A percentile compares a stretch with the other conserved stretches of the same genome.
phyloP scores from a whole-genome alignment of 495 filamentous ascomycete genomes.

The Penicillium canariense region DNA sequence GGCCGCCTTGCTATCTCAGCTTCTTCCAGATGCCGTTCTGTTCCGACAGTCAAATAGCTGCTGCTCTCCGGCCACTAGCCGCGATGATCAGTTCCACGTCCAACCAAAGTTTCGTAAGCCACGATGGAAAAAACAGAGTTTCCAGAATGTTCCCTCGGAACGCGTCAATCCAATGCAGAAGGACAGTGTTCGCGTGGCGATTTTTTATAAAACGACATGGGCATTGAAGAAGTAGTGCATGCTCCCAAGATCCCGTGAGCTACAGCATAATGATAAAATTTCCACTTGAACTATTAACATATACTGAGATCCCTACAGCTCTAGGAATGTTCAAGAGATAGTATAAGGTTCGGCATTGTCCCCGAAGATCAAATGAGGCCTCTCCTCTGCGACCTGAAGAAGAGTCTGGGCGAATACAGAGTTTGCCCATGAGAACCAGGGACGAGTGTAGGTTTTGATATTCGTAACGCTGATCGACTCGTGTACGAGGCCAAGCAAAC shows the following conservation, averaged over 20 bases:
- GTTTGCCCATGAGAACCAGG: slow-evolving; percentile 98
- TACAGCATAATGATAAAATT: too few relatives aligned
- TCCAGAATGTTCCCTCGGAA: too few relatives aligned
- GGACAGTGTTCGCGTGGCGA: too few relatives aligned
- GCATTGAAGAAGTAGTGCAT: not conserved
- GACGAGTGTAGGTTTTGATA: slow-evolving; percentile 71
- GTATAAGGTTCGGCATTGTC: slow-evolving; percentile 45
- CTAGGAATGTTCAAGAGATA: slow-evolving; percentile 10
- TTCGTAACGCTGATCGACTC: slow-evolving; percentile 87
- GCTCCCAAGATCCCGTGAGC: not conserved
- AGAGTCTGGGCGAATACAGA: slow-evolving; percentile 95
- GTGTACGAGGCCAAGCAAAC: slow-evolving; percentile 78
- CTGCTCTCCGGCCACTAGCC: too few relatives aligned
- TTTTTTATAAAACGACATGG: too few relatives aligned
- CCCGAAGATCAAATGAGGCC: slow-evolving; percentile 85
- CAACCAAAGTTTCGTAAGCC: too few relatives aligned
- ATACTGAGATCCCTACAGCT: not conserved
- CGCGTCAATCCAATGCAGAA: too few relatives aligned
- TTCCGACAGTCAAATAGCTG: too few relatives aligned
- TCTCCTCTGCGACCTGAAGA: slow-evolving; percentile 78
- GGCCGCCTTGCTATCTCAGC: too few relatives aligned
- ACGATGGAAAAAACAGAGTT: too few relatives aligned
- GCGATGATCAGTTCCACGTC: too few relatives aligned
- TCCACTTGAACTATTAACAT: not conserved
- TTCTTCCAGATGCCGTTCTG: too few relatives aligned